Base-by-base conservation (phyloP, 2,329 filamentous ascomycete genomes). In the Penicillium glabrum region DNA sequence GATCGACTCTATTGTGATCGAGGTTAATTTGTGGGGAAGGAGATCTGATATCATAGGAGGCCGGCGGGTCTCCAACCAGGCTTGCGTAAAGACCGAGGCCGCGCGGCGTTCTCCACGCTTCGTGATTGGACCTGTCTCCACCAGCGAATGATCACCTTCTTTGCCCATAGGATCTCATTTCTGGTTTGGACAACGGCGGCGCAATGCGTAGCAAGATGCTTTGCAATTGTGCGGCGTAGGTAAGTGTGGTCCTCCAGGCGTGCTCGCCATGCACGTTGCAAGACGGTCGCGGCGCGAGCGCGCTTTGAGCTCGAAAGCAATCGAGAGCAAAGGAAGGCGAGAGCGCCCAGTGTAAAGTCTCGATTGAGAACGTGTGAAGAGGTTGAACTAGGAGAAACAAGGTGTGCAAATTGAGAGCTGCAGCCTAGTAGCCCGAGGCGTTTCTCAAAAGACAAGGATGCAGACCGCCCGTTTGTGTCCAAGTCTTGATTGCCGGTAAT, bases 261-360 rank as follows among this genome's bases (percentile, higher is more conserved):
- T 23, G 61, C 62, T 54, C 84, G 79, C 74, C 80, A 86, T 7
- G 76, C 75, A 16, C 73, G 72, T 65, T 87, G 84, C 16, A 88
- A 77, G 0, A 74, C 74, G 2, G 73, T 67, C 0, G 83, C 83
- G 2, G 84, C 84, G 44, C 80, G 78, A 56, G 78, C 73, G 13
- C 72, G 72, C 54, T 76, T 76, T 1, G 79, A 78, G 6, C 83
- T 75, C 0, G 80, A 78, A 3, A 87, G 73, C 1, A 87, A 72
- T 41, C 84, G 79, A 4, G 82, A 85, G 43, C 83, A 84, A 6
- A 88, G 78, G 67, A 86, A 86, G 4, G 83, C 78, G 8, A 88
- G 79, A 3, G 82, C 79, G 2, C 82, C 79, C 26, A 86, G 67
- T 0, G 82, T 84, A 59, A 84, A 86, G 61, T 82, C 79, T 26